Percentiles rank a stretch among this genome's conserved stretches.
phyloP scores from a whole-genome alignment of 2,329 filamentous ascomycete genomes.

The Penicillium sclerotigenum region DNA sequence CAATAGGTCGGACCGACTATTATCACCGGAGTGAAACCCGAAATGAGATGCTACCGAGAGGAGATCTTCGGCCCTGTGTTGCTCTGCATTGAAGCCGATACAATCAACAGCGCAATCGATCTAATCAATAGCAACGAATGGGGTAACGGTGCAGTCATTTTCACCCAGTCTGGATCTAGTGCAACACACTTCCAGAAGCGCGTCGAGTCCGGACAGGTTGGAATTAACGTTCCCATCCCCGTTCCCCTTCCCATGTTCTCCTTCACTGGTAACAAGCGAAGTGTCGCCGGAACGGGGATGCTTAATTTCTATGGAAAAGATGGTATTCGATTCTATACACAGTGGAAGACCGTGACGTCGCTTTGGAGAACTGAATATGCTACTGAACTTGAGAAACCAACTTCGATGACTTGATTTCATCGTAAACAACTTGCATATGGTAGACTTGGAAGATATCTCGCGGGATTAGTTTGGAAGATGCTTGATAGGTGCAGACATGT shows the following conservation, averaged over 20 bases:
- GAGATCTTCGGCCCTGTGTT: slow-evolving; percentile 64
- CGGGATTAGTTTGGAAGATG: neutral
- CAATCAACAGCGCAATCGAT: slow-evolving; percentile 57
- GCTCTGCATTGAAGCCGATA: slow-evolving; percentile 56
- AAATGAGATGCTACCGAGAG: slow-evolving; percentile 62
- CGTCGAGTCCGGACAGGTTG: slow-evolving; percentile 61
- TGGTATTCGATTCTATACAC: slow-evolving; percentile 1
- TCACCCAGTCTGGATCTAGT: slow-evolving; percentile 57
- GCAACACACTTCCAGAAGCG: slow-evolving; percentile 59
- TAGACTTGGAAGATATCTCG: neutral
- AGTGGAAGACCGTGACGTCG: slow-evolving; percentile 3
- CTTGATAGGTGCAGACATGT: neutral
- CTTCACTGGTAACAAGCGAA: slow-evolving; percentile 72
- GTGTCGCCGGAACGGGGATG: slow-evolving; percentile 76
- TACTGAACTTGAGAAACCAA: slow-evolving; percentile 1
- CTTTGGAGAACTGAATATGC: slow-evolving; percentile 4
- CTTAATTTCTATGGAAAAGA: slow-evolving; percentile 32
- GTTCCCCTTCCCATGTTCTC: slow-evolving; percentile 58
- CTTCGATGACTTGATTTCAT: neutral
- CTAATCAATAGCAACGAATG: slow-evolving; percentile 63
- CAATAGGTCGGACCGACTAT: slow-evolving; percentile 48
- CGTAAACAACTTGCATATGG: neutral
- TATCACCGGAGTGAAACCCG: slow-evolving; percentile 58
- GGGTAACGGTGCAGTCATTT: slow-evolving; percentile 62
- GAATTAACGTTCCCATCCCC: slow-evolving; percentile 63